Evolutionary conservation across 257 asterid genomes (phyloP).

Genomic region (Cordia subcordata): DNA sequence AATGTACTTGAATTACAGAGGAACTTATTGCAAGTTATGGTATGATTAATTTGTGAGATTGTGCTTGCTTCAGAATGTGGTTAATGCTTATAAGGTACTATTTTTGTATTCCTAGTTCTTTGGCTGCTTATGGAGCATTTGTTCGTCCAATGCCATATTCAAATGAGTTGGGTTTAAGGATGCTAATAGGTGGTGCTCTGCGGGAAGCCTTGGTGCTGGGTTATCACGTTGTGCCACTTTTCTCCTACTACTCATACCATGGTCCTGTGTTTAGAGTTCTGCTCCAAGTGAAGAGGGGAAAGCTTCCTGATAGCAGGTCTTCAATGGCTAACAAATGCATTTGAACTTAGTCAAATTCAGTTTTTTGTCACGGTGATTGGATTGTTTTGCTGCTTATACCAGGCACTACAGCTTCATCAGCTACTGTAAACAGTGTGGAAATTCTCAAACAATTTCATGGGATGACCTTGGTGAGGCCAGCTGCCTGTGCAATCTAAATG

Average conservation of each 20-base stretch:
- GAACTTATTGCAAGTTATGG: background rate
- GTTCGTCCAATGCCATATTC: constrained; percentile 75
- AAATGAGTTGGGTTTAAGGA: constrained; percentile 85
- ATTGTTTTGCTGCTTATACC: constrained; percentile 17
- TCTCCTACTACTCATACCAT: constrained; percentile 91
- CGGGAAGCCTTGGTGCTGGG: constrained; percentile 88
- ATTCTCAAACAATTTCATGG: constrained; percentile 60
- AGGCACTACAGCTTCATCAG: constrained; percentile 72
- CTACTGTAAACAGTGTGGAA: constrained; percentile 78
- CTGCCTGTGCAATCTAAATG: constrained; percentile 62
- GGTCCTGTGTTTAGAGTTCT: constrained; percentile 86
- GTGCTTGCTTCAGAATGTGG: background rate
- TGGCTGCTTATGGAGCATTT: constrained; percentile 95
- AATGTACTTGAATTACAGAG: background rate
- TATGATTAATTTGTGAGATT: background rate
- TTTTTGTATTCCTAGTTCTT: constrained; percentile 35
- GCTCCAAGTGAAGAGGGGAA: constrained; percentile 84
- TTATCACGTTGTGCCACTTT: constrained; percentile 76
- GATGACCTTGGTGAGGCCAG: constrained; percentile 55
- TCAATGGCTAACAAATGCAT: constrained; percentile 4
- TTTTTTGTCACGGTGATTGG: constrained; percentile 8
- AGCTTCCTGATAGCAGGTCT: constrained; percentile 56
- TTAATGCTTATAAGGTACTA: background rate
- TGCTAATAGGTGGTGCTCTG: constrained; percentile 90
- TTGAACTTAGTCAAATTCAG: background rate